Percentiles rank a stretch among this genome's conserved stretches.
Evolutionary conservation across 2,329 filamentous ascomycete species (phyloP).

Genomic region (Neonectria punicea): DNA sequence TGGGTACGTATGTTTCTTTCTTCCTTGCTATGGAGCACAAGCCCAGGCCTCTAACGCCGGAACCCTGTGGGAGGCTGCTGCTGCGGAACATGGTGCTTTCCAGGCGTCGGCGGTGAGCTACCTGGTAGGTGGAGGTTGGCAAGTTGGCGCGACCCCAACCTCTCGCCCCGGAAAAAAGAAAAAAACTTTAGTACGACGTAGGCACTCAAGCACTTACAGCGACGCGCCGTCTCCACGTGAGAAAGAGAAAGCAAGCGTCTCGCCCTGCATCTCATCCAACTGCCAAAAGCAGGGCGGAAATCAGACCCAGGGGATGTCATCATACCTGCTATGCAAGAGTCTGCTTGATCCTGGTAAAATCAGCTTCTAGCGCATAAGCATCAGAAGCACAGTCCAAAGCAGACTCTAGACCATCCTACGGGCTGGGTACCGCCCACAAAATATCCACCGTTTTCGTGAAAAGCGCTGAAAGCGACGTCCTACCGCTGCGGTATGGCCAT

Average conservation of each 20-base stretch:
- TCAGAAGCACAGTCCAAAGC: conserved; percentile 4
- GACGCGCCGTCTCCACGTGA: conserved; percentile 11
- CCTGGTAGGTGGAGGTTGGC: conserved; percentile 1
- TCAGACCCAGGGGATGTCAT: background rate
- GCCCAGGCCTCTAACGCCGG: background rate
- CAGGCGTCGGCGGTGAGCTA: conserved; percentile 24
- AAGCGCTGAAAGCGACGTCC: background rate
- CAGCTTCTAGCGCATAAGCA: conserved; percentile 11
- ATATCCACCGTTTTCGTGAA: background rate
- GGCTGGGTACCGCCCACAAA: background rate
- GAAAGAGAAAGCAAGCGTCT: background rate
- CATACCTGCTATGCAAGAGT: background rate
- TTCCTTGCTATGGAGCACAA: background rate
- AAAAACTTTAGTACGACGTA: background rate
- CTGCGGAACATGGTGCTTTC: conserved; percentile 1
- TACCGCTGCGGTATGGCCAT: background rate
- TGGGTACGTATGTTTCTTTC: background rate
- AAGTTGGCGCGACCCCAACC: conserved; percentile 5
- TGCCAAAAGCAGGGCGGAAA: background rate
- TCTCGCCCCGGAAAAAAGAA: background rate
- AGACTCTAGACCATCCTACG: background rate
- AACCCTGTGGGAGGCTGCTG: background rate
- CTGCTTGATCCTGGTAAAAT: conserved; percentile 2
- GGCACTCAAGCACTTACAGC: conserved; percentile 10
- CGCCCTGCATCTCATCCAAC: conserved; percentile 1